Evolutionary conservation across 805 yeast genomes (phyloP).

Genomic region (Priceomyces haplophilus): DNA sequence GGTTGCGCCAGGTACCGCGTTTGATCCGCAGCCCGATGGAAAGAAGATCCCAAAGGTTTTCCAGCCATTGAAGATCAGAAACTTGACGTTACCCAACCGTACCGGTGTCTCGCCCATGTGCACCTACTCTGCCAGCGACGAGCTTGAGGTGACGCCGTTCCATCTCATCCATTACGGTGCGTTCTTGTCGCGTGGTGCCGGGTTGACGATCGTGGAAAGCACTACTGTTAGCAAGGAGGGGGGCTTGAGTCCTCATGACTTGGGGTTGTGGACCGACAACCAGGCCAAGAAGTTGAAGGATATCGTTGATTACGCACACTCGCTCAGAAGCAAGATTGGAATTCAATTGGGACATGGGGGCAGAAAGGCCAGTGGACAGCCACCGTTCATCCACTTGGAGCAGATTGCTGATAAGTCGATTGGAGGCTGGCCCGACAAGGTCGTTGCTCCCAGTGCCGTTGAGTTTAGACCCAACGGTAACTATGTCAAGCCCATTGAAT

Average conservation of each 20-base stretch:
- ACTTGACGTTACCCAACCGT: constrained; percentile 45
- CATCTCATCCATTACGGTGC: constrained; percentile 51
- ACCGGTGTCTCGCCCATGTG: constrained; percentile 59
- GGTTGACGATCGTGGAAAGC: constrained; percentile 47
- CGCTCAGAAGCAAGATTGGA: constrained; percentile 46
- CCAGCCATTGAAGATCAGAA: constrained; percentile 41
- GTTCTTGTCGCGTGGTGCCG: constrained; percentile 48
- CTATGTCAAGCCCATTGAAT: constrained; percentile 35
- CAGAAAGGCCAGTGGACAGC: constrained; percentile 40
- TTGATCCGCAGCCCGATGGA: constrained; percentile 13
- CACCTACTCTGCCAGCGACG: constrained; percentile 41
- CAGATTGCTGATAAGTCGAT: constrained; percentile 26
- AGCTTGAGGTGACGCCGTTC: constrained; percentile 43
- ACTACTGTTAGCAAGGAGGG: constrained; percentile 40
- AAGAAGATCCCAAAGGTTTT: constrained; percentile 37
- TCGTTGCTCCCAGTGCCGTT: constrained; percentile 47
- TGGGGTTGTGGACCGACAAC: constrained; percentile 50
- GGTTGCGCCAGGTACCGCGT: constrained; percentile 31
- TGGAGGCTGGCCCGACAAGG: constrained; percentile 43
- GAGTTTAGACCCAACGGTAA: constrained; percentile 27
- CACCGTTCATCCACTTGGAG: constrained; percentile 27
- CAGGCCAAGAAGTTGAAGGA: constrained; percentile 41
- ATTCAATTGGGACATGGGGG: constrained; percentile 58
- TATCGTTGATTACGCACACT: constrained; percentile 45
- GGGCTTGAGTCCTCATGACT: constrained; percentile 41